Base-by-base conservation (phyloP, 2,329 filamentous ascomycete genomes). In the Neofusicoccum sp. region DNA sequence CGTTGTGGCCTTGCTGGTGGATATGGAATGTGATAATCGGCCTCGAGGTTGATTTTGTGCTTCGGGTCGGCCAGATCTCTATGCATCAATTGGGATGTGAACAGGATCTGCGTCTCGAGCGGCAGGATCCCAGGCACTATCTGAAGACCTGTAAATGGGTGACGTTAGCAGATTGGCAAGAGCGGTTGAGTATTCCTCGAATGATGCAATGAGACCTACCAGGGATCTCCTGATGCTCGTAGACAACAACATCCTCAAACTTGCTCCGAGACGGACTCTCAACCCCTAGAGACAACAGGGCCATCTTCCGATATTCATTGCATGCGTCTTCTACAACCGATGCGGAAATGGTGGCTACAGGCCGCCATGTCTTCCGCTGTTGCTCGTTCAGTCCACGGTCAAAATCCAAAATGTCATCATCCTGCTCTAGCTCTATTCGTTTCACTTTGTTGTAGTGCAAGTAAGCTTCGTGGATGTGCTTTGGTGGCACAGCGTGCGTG, bases 31-130 rank as follows among this genome's bases (percentile, higher is more conserved):
- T 86, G 71, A 74, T 93, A 91, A 75, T 96, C 90, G 1, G 91
- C 81, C 74, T 96, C 89, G 16, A 98, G 79, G 74, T 98, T 99
- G 58, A 93, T 98, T 69, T 89, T 84, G 72, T 98, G 92, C 3
- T 78, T 72, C 3, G 86, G 85, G 65, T 89, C 84, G 63, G 86
- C 86, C n/a, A 96, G 83, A 72, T 96, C 89, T 53, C 84, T 83
- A 75, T 96, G 90, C 30, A 97, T 79, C 64, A 96, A 82, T 59
- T 84, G 86, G 47, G 85, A 85, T 4, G 98, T 81, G 3, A 98
- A 80, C 40, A 79, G 76, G 61, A 82, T 78, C 72, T 99, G 93
- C 11, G 90, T 80, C 4, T 78, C 69, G 14, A 84, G 82, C 2
- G 92, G 88, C 6, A 98, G 77, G 8, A 98, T 79, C 26, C 83